Base-by-base conservation (phyloP, 169 alveolate genomes). In the Babesia bigemina region DNA sequence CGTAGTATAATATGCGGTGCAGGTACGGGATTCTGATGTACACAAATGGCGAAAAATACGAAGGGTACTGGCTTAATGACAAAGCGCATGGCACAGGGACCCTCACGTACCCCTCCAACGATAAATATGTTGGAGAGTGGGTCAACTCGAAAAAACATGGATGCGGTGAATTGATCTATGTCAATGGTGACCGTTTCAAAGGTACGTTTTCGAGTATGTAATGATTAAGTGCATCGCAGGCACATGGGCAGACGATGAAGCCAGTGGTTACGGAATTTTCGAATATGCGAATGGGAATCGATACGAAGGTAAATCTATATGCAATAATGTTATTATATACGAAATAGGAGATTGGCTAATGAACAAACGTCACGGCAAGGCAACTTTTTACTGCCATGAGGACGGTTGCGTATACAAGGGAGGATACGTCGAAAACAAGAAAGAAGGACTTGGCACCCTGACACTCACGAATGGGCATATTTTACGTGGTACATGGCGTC, bases 121-220 rank as follows among this genome's bases (percentile, higher is more conserved):
- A 95, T 88, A 92, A 94, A 75, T 96, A 95, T 75, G 91, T 94
- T 62, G 99, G 99, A 0, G 98, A 95, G 70, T 96, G 98, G 98
- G 86, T 84, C 50, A 94, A 94, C 65, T 97, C 96, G 55, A 93
- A 92, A 83, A 94, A 93, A 63, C 94, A 94, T 63, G 99, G 99
- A 0, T 92, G 92, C 72, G 99, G 99, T 0, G 98, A 93, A 66
- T 93, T 95, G 74, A 93, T 93, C 49, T 97, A 95, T 92, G 91
- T 95, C 13, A 94, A 95, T 70, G 97, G 96, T 63, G 98, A 95
- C 82, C 77, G 92, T 59, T 92, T 91, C 65, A 89, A 84, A 59
- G 95, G 95, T 48, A 79, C n/a, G 45, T 3, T 21, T 48, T 14
- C 13, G 4, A 55, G 33, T 59, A 56, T n/a, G 48, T 0, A 12